A percentile compares a stretch with the other conserved stretches of the same genome.
Evolutionary conservation across 2,329 filamentous ascomycete genomes (phyloP).

Genomic region (Penicillium paneum): DNA sequence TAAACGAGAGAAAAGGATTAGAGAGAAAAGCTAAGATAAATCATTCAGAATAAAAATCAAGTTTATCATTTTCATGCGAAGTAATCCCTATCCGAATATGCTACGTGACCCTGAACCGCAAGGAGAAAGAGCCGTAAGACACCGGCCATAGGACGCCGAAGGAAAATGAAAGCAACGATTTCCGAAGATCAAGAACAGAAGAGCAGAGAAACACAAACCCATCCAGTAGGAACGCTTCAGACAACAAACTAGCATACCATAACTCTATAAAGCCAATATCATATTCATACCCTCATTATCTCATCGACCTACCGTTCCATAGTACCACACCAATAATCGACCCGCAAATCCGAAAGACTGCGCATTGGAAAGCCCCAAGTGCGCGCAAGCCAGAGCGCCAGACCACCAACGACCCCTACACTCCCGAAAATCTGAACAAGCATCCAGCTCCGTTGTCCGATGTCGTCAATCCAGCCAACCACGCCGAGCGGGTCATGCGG

Average conservation of each 20-base stretch:
- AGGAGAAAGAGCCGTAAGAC: not conserved
- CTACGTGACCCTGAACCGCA: not conserved
- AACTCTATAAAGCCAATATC: not conserved
- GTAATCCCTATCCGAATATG: not conserved
- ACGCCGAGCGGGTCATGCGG: constrained; percentile 77
- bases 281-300: constrained; percentile 1
- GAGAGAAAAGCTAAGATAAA: not conserved
- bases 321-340: constrained; percentile 25
- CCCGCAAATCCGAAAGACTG: constrained; percentile 31
- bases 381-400: constrained; percentile 61
- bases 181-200: not conserved
- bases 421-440: constrained; percentile 72
- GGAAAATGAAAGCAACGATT: not conserved
- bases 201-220: not conserved
- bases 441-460: constrained; percentile 64
- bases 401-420: constrained; percentile 68
- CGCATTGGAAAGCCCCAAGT: constrained; percentile 39
- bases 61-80: not conserved
- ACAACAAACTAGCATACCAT: not conserved
- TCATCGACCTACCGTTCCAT: constrained; percentile 12
- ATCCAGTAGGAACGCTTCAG: not conserved
- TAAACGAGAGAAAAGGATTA: not conserved
- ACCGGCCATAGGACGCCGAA: not conserved
- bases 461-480: constrained; percentile 63
- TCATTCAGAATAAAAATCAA: not conserved